Percentiles rank a stretch among this genome's conserved stretches.
Evolutionary conservation across 352 stramenopile genomes (phyloP).

Genomic region (Albugo laibachii): DNA sequence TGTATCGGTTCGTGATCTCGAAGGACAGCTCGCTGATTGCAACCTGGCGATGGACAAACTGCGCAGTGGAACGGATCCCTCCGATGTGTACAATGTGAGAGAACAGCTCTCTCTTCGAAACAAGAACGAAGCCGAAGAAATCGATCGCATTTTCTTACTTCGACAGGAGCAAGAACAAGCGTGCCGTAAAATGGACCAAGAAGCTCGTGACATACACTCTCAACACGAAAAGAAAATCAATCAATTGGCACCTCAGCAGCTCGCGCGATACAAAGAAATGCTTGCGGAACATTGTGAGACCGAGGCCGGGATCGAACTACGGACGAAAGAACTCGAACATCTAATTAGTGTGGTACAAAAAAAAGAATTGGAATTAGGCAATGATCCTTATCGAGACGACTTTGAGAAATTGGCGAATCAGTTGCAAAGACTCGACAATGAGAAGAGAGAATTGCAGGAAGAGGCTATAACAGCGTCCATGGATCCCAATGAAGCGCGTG

Average conservation of each 20-base stretch:
- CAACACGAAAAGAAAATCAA: conserved; percentile 80
- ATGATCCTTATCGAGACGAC: conserved; percentile 52
- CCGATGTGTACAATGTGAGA: conserved; percentile 44
- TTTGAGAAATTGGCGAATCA: conserved; percentile 55
- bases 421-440: conserved; percentile 42
- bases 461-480: conserved; percentile 75
- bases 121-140: conserved; percentile 68
- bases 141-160: conserved; percentile 78
- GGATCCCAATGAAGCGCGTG: conserved; percentile 72
- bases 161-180: conserved; percentile 66
- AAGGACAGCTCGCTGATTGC: conserved; percentile 84
- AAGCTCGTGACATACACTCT: conserved; percentile 57
- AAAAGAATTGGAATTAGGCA: conserved; percentile 46
- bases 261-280: conserved; percentile 57
- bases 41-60: conserved; percentile 89
- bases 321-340: conserved; percentile 43
- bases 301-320: conserved; percentile 56
- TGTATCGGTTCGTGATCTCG: conserved; percentile 54
- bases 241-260: conserved; percentile 66
- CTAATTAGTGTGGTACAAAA: conserved; percentile 54
- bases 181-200: conserved; percentile 43
- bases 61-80: conserved; percentile 36
- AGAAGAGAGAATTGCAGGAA: conserved; percentile 53
- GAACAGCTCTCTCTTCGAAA: conserved; percentile 54
- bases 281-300: conserved; percentile 47